Evolutionary conservation across 2,329 filamentous ascomycete species (phyloP).

Genomic region (Conoideocrella luteorostrata): DNA sequence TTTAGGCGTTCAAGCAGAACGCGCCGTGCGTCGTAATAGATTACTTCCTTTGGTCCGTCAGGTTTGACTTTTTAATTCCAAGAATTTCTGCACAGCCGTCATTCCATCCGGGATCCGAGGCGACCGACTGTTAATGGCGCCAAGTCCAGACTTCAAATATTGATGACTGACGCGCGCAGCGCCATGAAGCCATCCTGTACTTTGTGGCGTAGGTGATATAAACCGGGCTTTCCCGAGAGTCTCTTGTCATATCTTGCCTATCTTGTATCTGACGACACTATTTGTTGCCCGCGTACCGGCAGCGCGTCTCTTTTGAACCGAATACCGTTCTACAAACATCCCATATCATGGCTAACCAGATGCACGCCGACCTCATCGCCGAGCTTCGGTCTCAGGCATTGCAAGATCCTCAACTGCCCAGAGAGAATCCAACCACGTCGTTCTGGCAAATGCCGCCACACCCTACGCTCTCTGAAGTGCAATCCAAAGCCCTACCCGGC

Average conservation of each 20-base stretch:
- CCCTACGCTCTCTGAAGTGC: slow-evolving; percentile 15
- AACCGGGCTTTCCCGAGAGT: not conserved
- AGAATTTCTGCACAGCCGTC: not conserved
- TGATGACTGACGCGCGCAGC: not conserved
- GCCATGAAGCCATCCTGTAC: not conserved
- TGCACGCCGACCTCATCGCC: not conserved
- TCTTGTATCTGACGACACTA: not conserved
- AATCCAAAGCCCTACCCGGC: slow-evolving; percentile 15
- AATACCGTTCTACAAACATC: no score
- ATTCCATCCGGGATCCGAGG: not conserved
- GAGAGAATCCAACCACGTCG: slow-evolving; percentile 16
- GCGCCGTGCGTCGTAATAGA: not conserved
- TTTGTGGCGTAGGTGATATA: not conserved
- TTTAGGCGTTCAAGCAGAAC: no score
- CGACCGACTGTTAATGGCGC: not conserved
- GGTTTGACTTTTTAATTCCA: no score
- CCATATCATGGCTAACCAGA: slow-evolving; percentile 1
- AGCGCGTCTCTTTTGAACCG: no score
- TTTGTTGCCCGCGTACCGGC: no score
- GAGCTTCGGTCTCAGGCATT: slow-evolving; percentile 5
- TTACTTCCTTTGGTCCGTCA: not conserved
- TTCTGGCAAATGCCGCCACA: slow-evolving; percentile 21
- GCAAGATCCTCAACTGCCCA: slow-evolving; percentile 19
- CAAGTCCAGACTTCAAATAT: no score
- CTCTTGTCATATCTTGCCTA: not conserved